Evolutionary conservation across 345 rosid species (phyloP).

Genomic region (Geranium brycei): DNA sequence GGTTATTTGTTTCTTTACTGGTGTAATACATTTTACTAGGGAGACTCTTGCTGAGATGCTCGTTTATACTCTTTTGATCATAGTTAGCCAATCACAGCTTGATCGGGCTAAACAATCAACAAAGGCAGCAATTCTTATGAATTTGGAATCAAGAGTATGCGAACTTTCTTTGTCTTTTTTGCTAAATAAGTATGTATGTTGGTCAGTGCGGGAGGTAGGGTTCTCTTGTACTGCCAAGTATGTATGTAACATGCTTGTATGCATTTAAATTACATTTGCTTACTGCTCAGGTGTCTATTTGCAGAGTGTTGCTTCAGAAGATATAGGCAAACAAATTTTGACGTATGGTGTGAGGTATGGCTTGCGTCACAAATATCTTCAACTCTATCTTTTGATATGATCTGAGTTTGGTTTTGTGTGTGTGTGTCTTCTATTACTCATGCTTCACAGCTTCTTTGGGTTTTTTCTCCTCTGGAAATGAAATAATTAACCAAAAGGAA

Average conservation of each 20-base stretch:
- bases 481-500: too few species aligned
- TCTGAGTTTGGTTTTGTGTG: not conserved
- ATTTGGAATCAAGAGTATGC: constrained; percentile 73
- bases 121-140: constrained; percentile 76
- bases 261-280: not conserved
- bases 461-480: too few species aligned
- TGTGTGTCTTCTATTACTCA: too few species aligned
- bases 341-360: constrained; percentile 75
- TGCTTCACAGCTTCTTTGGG: too few species aligned
- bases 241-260: not conserved
- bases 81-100: constrained; percentile 59
- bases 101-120: constrained; percentile 70
- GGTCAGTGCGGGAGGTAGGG: not conserved
- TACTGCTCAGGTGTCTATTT: not conserved
- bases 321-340: constrained; percentile 72
- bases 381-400: not conserved
- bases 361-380: not conserved
- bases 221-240: too few species aligned
- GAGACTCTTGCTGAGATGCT: constrained; percentile 1
- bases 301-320: constrained; percentile 64
- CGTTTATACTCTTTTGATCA: constrained; percentile 7
- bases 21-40: constrained; percentile 3
- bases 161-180: constrained; percentile 1
- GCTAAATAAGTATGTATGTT: not conserved
- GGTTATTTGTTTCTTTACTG: constrained; percentile 5